These are phyloP conservation scores for Chaetomium tenue DNA, from an alignment of 495 filamentous ascomycete genomes.

Conservation along the genomic window DNA sequence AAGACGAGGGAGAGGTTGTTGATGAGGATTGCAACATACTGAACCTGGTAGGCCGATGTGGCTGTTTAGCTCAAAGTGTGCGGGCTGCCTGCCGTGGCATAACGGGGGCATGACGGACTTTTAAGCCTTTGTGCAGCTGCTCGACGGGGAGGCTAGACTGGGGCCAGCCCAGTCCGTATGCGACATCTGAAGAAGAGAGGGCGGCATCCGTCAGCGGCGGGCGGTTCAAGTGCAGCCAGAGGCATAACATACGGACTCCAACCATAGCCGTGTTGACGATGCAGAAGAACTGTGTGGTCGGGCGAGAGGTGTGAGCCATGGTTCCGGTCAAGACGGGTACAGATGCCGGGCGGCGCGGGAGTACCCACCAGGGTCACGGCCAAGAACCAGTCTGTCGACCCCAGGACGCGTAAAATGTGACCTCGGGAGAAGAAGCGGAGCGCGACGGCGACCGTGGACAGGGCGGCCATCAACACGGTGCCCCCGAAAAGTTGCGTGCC, in stretches of 20 bases:
- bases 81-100: background rate
- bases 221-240: too few relatives aligned
- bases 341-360: background rate
- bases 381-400: constrained; percentile 21
- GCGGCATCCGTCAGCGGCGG: background rate
- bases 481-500: background rate
- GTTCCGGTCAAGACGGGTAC: background rate
- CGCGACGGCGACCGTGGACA: constrained; percentile 12
- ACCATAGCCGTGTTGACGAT: constrained; percentile 2
- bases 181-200: background rate
- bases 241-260: constrained; percentile 3
- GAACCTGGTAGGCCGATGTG: background rate
- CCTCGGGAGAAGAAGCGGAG: constrained; percentile 23
- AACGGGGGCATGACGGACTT: background rate
- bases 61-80: background rate
- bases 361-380: constrained; percentile 11
- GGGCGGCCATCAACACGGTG: background rate
- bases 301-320: background rate
- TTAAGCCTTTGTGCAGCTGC: background rate
- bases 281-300: constrained; percentile 8
- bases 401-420: constrained; percentile 13
- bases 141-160: background rate
- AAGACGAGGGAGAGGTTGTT: constrained; percentile 22
- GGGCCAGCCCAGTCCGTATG: background rate
- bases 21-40: constrained; percentile 12